Conservation (phyloP, 495 filamentous ascomycete species). For the Schizothecium vesticola region DNA sequence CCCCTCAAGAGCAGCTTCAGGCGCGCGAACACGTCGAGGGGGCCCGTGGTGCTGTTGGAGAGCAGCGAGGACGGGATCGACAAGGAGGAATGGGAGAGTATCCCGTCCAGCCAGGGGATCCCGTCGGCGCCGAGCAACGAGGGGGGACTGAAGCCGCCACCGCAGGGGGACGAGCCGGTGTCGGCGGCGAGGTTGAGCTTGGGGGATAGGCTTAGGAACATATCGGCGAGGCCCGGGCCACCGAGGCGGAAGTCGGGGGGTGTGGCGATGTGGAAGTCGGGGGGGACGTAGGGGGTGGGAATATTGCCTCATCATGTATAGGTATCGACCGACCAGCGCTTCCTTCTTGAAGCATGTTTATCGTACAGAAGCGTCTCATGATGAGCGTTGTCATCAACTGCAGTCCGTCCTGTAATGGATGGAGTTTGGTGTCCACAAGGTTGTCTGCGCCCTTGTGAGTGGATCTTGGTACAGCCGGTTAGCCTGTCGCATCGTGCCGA, state of each 20-base stretch:
- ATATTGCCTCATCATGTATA: neutral
- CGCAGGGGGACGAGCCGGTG: slow-evolving; percentile 30
- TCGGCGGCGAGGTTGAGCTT: slow-evolving; percentile 42
- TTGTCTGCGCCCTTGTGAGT: neutral
- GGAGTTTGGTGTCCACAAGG: neutral
- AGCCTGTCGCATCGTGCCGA: neutral
- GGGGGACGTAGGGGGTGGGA: neutral
- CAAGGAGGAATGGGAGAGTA: slow-evolving; percentile 33
- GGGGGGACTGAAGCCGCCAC: slow-evolving; percentile 6
- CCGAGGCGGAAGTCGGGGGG: slow-evolving; percentile 24
- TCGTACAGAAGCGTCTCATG: neutral
- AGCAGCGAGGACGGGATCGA: slow-evolving; percentile 21
- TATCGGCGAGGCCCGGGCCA: slow-evolving; percentile 22
- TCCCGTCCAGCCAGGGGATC: slow-evolving; percentile 17
- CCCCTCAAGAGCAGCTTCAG: neutral
- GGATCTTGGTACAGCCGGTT: neutral
- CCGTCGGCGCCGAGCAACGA: neutral
- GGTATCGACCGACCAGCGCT: neutral
- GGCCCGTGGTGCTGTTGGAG: neutral
- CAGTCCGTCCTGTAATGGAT: neutral
- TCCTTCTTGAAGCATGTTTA: neutral
- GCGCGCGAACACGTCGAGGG: neutral
- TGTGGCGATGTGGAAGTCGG: slow-evolving; percentile 21
- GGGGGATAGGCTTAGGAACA: slow-evolving; percentile 39
- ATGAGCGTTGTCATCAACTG: neutral